These are phyloP conservation scores for Fomes fomentarius DNA, from an alignment of 1,284 basidiomycete genomes.

Conservation along the genomic window DNA sequence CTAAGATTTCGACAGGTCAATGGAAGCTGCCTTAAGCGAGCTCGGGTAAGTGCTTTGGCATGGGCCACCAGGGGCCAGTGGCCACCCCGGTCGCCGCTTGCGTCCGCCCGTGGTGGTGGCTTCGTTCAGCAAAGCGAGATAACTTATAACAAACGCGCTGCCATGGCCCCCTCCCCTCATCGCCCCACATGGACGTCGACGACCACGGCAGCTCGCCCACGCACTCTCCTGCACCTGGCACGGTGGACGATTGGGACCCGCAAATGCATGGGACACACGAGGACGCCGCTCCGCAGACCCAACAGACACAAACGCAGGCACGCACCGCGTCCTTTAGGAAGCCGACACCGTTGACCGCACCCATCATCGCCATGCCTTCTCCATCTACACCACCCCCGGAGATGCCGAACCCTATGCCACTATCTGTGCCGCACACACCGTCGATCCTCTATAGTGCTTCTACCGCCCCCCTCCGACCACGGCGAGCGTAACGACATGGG, in stretches of 20 bases:
- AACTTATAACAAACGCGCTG: too few relatives aligned
- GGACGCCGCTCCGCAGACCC: conserved; percentile 1
- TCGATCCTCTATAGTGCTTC: conserved; percentile 7
- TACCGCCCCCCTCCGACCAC: background rate
- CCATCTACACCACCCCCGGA: conserved; percentile 1
- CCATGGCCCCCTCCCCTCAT: background rate
- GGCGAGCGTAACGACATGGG: background rate
- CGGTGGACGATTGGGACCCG: background rate
- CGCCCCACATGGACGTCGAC: background rate
- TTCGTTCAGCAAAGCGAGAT: too few relatives aligned
- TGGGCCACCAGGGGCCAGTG: too few relatives aligned
- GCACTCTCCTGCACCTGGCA: background rate
- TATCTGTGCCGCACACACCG: conserved; percentile 9
- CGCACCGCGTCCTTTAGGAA: conserved; percentile 12
- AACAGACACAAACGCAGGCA: background rate
- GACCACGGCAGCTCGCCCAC: conserved; percentile 6
- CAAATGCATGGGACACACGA: conserved; percentile 6
- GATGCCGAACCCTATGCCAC: background rate
- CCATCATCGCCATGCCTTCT: conserved; percentile 12
- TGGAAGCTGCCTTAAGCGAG: too few relatives aligned
- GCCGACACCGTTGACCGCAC: conserved; percentile 9
- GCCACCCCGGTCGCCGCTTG: too few relatives aligned
- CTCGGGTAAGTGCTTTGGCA: too few relatives aligned
- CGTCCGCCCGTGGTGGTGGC: too few relatives aligned
- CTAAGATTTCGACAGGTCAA: too few relatives aligned